Evolutionary conservation across 2,329 filamentous ascomycete genomes (phyloP), one percentile per base, ranked within the genome.

Genomic region (Penicillium freii): DNA sequence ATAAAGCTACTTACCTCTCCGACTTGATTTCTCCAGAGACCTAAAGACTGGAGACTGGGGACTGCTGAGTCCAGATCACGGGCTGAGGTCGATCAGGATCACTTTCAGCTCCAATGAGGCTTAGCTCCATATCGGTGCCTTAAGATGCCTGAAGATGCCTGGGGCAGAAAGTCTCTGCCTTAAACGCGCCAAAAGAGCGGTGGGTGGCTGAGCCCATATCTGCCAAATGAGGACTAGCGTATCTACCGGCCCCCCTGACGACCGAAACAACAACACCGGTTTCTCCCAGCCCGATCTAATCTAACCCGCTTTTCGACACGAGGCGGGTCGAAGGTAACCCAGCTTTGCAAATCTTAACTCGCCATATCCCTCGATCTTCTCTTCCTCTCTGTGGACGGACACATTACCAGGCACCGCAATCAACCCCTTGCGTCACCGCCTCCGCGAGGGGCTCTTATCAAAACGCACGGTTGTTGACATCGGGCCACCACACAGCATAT

Each of bases 391-490:
- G 58, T 58, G 58, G 60, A 63, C 59, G 58, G 58, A 57, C 58
- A 60, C 59, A 58, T 60, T 62, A 58, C 55, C 51, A 34, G 43
- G 61, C 43, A 58, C 54, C 51, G 53, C 59, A 51, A 57, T 64
- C 64, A 57, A 61, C 61, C 59, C 52, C 55, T 68, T 70, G 69
- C 70, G 71, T 72, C 70, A 73, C 71, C 71, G 71, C 71, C 70
- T 72, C 70, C 60, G 61, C 64, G 66, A 65, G 62, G 62, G 66
- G 67, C 62, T 68, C 67, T 68, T 66, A 67, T 67, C 65, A 66
- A 36, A 66, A 62, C 62, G 47, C 53, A 59, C 55, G 48, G 56
- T 53, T 59, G 54, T 62, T 51, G 49, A 56, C 46, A 52, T 54
- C 54, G 51, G 51, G 54, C 58, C 57, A 53, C 60, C 51, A 61